Conservation (phyloP, 768 basidiomycete species). For the Lactarius deliciosus region DNA sequence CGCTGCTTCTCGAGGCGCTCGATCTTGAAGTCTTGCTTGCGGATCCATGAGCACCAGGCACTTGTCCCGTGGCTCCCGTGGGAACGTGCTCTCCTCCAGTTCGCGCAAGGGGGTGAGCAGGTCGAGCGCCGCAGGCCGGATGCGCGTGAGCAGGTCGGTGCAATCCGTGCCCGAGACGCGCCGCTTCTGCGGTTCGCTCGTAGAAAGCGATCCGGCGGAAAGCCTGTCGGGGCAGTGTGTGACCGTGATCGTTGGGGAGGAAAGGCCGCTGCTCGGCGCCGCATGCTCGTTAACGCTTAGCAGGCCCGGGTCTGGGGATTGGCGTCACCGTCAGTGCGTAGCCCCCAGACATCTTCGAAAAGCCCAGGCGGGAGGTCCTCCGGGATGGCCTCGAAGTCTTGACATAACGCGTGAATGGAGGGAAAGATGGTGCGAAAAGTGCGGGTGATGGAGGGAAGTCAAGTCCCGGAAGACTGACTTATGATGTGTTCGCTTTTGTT, state of each 20-base stretch:
- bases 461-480: conserved; percentile 48
- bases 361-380: no score
- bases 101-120: no score
- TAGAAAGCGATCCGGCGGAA: conserved; percentile 52
- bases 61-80: no score
- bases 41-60: no score
- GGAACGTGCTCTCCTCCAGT: no score
- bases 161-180: conserved; percentile 37
- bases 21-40: no score
- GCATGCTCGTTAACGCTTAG: no score
- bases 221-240: conserved; percentile 37
- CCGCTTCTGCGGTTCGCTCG: conserved; percentile 39
- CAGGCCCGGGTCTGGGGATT: no score
- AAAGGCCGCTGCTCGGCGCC: conserved; percentile 65
- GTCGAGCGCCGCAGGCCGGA: no score
- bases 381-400: conserved; percentile 58
- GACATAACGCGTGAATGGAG: conserved; percentile 52
- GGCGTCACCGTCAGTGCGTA: neutral
- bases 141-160: conserved; percentile 45
- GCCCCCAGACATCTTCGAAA: no score
- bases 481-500: conserved; percentile 42
- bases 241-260: conserved; percentile 62
- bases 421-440: no score
- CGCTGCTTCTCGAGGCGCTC: no score
- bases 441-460: conserved; percentile 45